Evolutionary conservation across 805 yeast genomes (phyloP).

Genomic region (Metschnikowia lochheadii): DNA sequence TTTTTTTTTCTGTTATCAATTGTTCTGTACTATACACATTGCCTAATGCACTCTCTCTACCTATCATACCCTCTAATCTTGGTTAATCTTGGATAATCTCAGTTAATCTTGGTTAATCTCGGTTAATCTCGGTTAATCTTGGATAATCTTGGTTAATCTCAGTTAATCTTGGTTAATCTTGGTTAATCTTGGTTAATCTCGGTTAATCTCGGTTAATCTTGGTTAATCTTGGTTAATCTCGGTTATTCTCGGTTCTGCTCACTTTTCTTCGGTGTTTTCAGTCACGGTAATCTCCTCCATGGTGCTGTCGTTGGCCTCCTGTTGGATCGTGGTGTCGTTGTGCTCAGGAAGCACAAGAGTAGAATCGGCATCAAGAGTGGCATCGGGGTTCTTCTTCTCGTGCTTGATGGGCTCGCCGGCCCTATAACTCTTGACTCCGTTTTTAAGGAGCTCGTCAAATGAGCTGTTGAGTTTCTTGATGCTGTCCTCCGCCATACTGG

Average conservation of each 20-base stretch:
- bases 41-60: too few species aligned
- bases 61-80: too few species aligned
- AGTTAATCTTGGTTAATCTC: background rate
- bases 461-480: slow-evolving; percentile 27
- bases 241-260: background rate
- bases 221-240: too few species aligned
- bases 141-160: too few species aligned
- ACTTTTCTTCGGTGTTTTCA: background rate
- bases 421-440: slow-evolving; percentile 37
- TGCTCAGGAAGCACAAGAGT: slow-evolving; percentile 41
- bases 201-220: too few species aligned
- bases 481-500: slow-evolving; percentile 38
- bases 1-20: too few species aligned
- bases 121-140: too few species aligned
- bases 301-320: slow-evolving; percentile 47
- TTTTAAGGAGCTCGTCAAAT: slow-evolving; percentile 30
- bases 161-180: too few species aligned
- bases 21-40: too few species aligned
- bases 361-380: slow-evolving; percentile 43
- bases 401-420: slow-evolving; percentile 4
- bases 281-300: slow-evolving; percentile 29
- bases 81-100: too few species aligned
- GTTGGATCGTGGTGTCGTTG: slow-evolving; percentile 46
- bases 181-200: too few species aligned
- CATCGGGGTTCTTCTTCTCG: slow-evolving; percentile 17